These are phyloP conservation scores for Nannizzia gypsea DNA, from an alignment of 2,329 filamentous ascomycete species.

Conservation along the genomic window DNA sequence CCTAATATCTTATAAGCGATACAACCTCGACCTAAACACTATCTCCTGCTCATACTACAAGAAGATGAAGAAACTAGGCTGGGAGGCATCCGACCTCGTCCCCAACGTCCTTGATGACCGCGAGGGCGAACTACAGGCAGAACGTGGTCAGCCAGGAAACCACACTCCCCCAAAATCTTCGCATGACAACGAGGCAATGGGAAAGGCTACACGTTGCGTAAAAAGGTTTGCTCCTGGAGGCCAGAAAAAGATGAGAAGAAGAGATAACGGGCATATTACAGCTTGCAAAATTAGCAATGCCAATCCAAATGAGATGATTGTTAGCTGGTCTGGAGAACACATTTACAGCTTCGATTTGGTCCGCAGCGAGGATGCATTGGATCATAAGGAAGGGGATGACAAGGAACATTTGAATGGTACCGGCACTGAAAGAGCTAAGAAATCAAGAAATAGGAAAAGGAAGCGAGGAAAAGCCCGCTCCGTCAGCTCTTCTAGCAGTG, in stretches of 20 bases:
- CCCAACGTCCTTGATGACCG: no score
- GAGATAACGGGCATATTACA: constrained; percentile 53
- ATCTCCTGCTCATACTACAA: constrained; percentile 61
- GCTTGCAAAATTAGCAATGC: constrained; percentile 60
- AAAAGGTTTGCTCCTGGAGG: constrained; percentile 53
- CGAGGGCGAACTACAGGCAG: constrained; percentile 47
- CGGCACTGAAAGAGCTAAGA: constrained; percentile 23
- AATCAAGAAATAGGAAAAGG: constrained; percentile 41
- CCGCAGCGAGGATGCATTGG: constrained; percentile 44
- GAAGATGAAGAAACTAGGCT: no score
- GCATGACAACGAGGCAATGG: constrained; percentile 44
- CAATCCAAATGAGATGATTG: constrained; percentile 55
- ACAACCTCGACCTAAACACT: constrained; percentile 53
- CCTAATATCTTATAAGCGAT: constrained; percentile 54
- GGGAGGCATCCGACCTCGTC: no score
- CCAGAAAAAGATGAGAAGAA: constrained; percentile 35
- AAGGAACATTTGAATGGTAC: constrained; percentile 19
- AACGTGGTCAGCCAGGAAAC: constrained; percentile 38
- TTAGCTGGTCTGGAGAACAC: constrained; percentile 56
- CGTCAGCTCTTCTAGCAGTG: constrained; percentile 32
- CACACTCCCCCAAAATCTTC: constrained; percentile 33
- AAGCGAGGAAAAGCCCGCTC: constrained; percentile 43
- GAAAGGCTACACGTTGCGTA: constrained; percentile 52
- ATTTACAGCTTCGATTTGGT: constrained; percentile 57
- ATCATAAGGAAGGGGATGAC: constrained; percentile 24